Conservation (phyloP, 345 rosid species). For the Acer yangbiense region DNA sequence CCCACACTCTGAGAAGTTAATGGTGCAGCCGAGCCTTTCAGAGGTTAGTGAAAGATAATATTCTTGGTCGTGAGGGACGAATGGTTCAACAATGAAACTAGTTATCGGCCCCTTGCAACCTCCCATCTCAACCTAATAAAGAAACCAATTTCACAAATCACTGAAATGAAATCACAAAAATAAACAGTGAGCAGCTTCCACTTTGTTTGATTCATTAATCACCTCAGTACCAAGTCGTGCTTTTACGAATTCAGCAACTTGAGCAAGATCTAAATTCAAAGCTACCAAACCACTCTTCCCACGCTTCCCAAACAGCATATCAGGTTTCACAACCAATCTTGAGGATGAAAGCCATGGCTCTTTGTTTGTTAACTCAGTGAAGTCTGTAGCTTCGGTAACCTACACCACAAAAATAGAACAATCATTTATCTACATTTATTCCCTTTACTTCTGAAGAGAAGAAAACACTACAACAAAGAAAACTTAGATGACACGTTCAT, state of each 20-base stretch:
- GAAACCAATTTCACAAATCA: slow-evolving; percentile 15
- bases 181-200: not conserved
- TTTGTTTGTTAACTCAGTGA: slow-evolving; percentile 65
- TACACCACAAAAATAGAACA: slow-evolving; percentile 24
- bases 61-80: slow-evolving; percentile 87
- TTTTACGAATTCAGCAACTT: slow-evolving; percentile 95
- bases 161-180: slow-evolving; percentile 4
- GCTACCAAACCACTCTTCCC: slow-evolving; percentile 97
- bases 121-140: slow-evolving; percentile 80
- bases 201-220: slow-evolving; percentile 14
- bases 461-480: not conserved
- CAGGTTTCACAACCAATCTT: slow-evolving; percentile 93
- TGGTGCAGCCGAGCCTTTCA: slow-evolving; percentile 87
- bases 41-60: slow-evolving; percentile 85
- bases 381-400: slow-evolving; percentile 88
- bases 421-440: slow-evolving; percentile 1
- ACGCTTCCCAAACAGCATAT: slow-evolving; percentile 95
- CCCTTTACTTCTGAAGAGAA: not conserved
- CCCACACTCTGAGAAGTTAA: slow-evolving; percentile 94
- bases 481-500: not conserved
- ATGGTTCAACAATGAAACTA: slow-evolving; percentile 93
- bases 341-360: slow-evolving; percentile 93
- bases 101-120: slow-evolving; percentile 93
- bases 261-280: slow-evolving; percentile 90
- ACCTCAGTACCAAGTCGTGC: slow-evolving; percentile 88